These are phyloP conservation scores for Fraxinus anomala DNA, from an alignment of 257 asterid genomes.

Conservation along the genomic window DNA sequence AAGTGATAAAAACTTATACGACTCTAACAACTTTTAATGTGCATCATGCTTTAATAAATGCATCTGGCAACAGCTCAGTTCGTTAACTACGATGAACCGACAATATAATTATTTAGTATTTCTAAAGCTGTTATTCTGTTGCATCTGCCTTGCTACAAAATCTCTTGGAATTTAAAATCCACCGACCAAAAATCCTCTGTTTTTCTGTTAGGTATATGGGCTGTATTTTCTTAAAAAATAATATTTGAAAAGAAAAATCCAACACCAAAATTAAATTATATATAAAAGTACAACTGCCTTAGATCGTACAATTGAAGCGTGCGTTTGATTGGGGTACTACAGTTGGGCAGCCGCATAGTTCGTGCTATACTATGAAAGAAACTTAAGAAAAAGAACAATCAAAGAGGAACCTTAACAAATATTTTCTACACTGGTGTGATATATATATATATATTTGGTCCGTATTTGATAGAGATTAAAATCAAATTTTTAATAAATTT, in stretches of 20 bases:
- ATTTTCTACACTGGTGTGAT: neutral
- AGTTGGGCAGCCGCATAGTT: slow-evolving; percentile 23
- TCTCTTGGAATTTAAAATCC: neutral
- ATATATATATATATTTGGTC: too few relatives aligned
- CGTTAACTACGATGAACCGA: too few relatives aligned
- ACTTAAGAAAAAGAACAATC: slow-evolving; percentile 14
- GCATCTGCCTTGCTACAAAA: neutral
- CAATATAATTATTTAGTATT: too few relatives aligned
- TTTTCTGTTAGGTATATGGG: neutral
- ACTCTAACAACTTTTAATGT: too few relatives aligned
- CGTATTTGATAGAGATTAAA: too few relatives aligned
- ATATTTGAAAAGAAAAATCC: neutral
- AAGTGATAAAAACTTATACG: too few relatives aligned
- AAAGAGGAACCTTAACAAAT: slow-evolving; percentile 1
- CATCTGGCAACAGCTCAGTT: too few relatives aligned
- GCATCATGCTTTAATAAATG: too few relatives aligned
- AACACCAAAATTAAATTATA: neutral
- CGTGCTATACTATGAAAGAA: neutral
- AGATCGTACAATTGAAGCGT: neutral
- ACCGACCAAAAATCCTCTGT: neutral
- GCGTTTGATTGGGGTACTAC: slow-evolving; percentile 24
- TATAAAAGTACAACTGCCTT: neutral
- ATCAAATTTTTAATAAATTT: too few relatives aligned
- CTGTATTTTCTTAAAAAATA: neutral
- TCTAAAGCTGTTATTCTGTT: too few relatives aligned